Conservation (phyloP, 208 protist genomes). For the Acanthamoeba polyphaga region DNA sequence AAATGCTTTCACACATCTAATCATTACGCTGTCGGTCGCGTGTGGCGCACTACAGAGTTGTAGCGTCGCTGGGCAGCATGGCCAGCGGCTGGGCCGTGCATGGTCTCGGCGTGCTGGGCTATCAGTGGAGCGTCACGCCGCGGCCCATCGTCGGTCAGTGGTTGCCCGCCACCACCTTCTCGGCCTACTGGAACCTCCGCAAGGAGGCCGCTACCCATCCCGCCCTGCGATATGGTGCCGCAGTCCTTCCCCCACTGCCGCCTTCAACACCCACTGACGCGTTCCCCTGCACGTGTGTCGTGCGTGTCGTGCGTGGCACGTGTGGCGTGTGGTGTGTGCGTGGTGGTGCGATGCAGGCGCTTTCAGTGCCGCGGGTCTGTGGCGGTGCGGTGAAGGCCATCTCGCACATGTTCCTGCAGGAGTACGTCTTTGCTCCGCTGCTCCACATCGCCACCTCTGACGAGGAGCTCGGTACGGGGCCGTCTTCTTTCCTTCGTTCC, state of each 20-base stretch:
- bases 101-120: constrained; percentile 26
- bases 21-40: not conserved
- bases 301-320: not conserved
- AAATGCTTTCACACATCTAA: not conserved
- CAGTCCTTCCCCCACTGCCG: no score
- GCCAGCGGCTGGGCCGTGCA: constrained; percentile 31
- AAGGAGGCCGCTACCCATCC: not conserved
- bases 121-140: constrained; percentile 7
- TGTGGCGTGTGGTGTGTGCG: not conserved
- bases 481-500: no score
- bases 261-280: not conserved
- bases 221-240: not conserved
- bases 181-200: not conserved
- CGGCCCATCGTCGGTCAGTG: not conserved
- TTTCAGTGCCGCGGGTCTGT: constrained; percentile 16
- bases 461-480: not conserved
- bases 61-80: constrained; percentile 23
- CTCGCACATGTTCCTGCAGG: constrained; percentile 39
- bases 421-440: not conserved
- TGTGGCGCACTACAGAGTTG: not conserved
- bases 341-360: not conserved
- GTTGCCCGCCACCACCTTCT: not conserved
- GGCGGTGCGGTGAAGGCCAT: constrained; percentile 24
- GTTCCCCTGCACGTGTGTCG: not conserved
- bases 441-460: constrained; percentile 3